These are phyloP conservation scores for Lentinula raphanica DNA, from an alignment of 768 basidiomycete genomes.

Conservation along the genomic window DNA sequence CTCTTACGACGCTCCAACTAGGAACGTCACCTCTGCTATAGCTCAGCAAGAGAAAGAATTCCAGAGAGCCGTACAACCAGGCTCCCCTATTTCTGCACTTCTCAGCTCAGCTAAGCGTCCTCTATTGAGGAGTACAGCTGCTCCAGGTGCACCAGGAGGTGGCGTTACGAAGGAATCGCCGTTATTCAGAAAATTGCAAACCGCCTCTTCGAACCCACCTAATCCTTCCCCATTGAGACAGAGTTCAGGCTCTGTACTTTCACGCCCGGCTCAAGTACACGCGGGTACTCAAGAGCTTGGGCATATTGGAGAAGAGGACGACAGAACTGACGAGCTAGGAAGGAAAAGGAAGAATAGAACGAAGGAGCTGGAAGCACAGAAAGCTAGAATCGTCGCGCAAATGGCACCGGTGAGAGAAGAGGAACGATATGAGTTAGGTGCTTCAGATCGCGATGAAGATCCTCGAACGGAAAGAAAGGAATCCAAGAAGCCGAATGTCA, in stretches of 20 bases:
- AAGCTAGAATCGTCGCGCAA: slow-evolving; percentile 90
- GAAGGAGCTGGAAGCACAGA: slow-evolving; percentile 86
- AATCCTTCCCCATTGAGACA: slow-evolving; percentile 41
- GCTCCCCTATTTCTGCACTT: slow-evolving; percentile 88
- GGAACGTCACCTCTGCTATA: slow-evolving; percentile 54
- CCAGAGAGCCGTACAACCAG: slow-evolving; percentile 92
- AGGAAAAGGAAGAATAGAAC: slow-evolving; percentile 32
- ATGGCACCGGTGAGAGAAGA: slow-evolving; percentile 69
- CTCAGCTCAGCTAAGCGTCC: slow-evolving; percentile 88
- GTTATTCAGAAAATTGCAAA: slow-evolving; percentile 52
- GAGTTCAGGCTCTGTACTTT: slow-evolving; percentile 30
- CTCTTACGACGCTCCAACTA: slow-evolving; percentile 11
- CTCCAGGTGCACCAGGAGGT: slow-evolving; percentile 11
- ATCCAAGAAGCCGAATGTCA: slow-evolving; percentile 13
- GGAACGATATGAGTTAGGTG: slow-evolving; percentile 21
- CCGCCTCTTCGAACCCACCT: slow-evolving; percentile 33
- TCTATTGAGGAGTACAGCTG: slow-evolving; percentile 58
- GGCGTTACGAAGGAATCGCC: slow-evolving; percentile 29
- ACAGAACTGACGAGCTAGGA: slow-evolving; percentile 34
- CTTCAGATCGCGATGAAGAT: slow-evolving; percentile 27
- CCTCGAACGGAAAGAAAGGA: slow-evolving; percentile 23
- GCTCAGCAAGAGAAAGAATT: slow-evolving; percentile 94
- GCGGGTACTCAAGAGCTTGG: slow-evolving; percentile 36
- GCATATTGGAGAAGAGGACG: slow-evolving; percentile 35
- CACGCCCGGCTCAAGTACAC: slow-evolving; percentile 9